Conservation (phyloP, 2,329 filamentous ascomycete species). For the Colletotrichum godetiae region DNA sequence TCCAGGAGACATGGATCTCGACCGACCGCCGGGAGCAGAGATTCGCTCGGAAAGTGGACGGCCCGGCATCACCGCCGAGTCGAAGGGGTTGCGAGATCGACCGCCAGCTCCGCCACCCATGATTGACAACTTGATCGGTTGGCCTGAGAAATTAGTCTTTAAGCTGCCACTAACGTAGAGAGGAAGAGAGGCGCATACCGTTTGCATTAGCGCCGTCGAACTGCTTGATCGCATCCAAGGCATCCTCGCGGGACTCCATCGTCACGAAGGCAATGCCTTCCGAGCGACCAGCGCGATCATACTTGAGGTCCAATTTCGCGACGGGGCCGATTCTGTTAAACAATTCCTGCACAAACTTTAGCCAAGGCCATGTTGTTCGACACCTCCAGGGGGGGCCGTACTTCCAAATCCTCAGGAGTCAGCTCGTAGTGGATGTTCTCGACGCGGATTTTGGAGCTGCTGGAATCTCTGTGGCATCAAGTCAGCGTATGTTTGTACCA, state of each 20-base stretch:
- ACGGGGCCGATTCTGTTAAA: constrained; percentile 84
- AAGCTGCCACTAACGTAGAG: neutral
- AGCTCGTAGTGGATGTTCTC: constrained; percentile 95
- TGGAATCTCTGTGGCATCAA: constrained; percentile 54
- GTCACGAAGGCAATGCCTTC: constrained; percentile 87
- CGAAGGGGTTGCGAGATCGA: constrained; percentile 64
- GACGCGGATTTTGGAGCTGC: constrained; percentile 79
- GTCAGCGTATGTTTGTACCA: constrained; percentile 36
- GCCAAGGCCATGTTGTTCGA: constrained; percentile 5
- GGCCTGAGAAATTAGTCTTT: constrained; percentile 59
- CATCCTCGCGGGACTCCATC: constrained; percentile 78
- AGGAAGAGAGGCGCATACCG: constrained; percentile 55
- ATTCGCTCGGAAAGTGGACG: constrained; percentile 71
- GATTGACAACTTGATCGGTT: constrained; percentile 81
- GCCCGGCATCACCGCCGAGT: constrained; percentile 64
- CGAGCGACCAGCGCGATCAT: constrained; percentile 90
- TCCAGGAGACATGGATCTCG: constrained; percentile 70
- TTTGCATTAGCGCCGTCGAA: constrained; percentile 94
- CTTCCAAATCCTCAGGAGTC: constrained; percentile 84
- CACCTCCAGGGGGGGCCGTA: constrained; percentile 51
- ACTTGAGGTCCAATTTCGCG: constrained; percentile 75
- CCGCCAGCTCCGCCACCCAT: constrained; percentile 62
- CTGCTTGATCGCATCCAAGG: constrained; percentile 78
- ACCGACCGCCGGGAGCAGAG: constrained; percentile 65
- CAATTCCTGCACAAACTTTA: constrained; percentile 70